A percentile compares a stretch with the other conserved stretches of the same genome.
These are phyloP conservation scores for Nicotiana noctiflora DNA, from an alignment of 257 asterid genomes.

Conservation along the genomic window DNA sequence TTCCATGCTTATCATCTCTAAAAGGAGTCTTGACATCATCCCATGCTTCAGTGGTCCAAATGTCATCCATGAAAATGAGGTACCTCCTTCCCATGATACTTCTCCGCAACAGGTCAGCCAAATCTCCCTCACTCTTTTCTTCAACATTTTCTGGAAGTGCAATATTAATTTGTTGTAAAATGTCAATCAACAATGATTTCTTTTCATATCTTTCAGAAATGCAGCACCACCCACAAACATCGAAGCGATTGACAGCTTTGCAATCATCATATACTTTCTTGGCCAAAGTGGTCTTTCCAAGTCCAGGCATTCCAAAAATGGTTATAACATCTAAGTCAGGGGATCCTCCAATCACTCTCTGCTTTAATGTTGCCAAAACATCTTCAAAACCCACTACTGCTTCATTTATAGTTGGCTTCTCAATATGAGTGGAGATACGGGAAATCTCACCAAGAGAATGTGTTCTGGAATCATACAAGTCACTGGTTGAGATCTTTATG, in stretches of 20 bases:
- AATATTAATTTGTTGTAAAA: background rate
- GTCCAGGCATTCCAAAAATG: slow-evolving; percentile 16
- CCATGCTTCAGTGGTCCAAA: slow-evolving; percentile 14
- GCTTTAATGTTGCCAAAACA: background rate
- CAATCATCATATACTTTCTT: background rate
- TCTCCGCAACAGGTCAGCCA: background rate
- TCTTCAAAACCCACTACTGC: slow-evolving; percentile 9
- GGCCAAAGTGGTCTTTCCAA: slow-evolving; percentile 15
- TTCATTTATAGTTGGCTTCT: background rate
- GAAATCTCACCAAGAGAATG: background rate
- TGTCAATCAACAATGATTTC: background rate
- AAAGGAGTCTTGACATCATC: background rate
- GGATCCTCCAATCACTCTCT: background rate
- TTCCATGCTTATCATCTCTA: background rate
- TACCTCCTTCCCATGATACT: background rate
- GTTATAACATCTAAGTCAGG: background rate
- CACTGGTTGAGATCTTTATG: background rate
- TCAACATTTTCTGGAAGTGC: background rate
- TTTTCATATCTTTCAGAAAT: background rate
- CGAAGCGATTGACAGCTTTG: background rate
- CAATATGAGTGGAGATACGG: background rate
- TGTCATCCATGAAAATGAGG: slow-evolving; percentile 13
- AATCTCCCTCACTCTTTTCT: background rate
- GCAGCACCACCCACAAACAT: slow-evolving; percentile 2
- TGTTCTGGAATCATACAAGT: no score